Percentiles rank a stretch among this genome's conserved stretches.
Evolutionary conservation across 1,284 basidiomycete genomes (phyloP).

Genomic region (Sporisorium iseilematis-ciliati): DNA sequence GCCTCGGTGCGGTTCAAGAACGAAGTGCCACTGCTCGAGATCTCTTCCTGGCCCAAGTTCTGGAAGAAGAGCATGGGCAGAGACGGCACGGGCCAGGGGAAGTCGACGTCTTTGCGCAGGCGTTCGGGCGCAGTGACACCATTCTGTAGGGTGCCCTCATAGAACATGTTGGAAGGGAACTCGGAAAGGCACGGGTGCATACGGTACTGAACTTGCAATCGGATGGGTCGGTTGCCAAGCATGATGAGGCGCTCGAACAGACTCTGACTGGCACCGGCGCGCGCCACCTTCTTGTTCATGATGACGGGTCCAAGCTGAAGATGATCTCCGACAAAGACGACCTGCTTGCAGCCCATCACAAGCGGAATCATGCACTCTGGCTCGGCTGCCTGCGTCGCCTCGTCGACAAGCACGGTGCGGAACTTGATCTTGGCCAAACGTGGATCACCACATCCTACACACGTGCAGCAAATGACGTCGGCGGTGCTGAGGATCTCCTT

Average conservation of each 20-base stretch:
- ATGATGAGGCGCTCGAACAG: conserved; percentile 97
- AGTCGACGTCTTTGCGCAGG: conserved; percentile 95
- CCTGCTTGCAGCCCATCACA: conserved; percentile 97
- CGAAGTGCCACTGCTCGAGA: conserved; percentile 96
- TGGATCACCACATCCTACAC: conserved; percentile 96
- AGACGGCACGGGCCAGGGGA: conserved; percentile 97
- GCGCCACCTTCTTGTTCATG: conserved; percentile 99
- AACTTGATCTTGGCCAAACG: conserved; percentile 96
- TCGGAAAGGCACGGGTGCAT: conserved; percentile 99
- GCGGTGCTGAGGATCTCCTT: conserved; percentile 95
- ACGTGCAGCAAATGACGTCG: conserved; percentile 98
- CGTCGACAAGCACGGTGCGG: conserved; percentile 96
- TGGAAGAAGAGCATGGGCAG: conserved; percentile 99
- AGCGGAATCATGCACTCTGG: conserved; percentile 99
- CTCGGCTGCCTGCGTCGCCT: conserved; percentile 97
- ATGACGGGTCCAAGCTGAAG: conserved; percentile 98
- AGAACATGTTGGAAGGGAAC: conserved; percentile 99
- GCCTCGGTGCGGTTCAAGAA: conserved; percentile 99
- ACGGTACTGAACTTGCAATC: conserved; percentile 98
- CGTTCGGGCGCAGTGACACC: conserved; percentile 98
- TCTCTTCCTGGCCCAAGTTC: conserved; percentile 98
- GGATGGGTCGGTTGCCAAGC: conserved; percentile 94
- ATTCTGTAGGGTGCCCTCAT: conserved; percentile 98
- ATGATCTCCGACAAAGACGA: conserved; percentile 95
- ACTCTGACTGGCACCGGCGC: conserved; percentile 95